A percentile compares a stretch with the other conserved stretches of the same genome.
Evolutionary conservation across 2,329 filamentous ascomycete genomes (phyloP).

Genomic region (Aspergillus fumigatus): DNA sequence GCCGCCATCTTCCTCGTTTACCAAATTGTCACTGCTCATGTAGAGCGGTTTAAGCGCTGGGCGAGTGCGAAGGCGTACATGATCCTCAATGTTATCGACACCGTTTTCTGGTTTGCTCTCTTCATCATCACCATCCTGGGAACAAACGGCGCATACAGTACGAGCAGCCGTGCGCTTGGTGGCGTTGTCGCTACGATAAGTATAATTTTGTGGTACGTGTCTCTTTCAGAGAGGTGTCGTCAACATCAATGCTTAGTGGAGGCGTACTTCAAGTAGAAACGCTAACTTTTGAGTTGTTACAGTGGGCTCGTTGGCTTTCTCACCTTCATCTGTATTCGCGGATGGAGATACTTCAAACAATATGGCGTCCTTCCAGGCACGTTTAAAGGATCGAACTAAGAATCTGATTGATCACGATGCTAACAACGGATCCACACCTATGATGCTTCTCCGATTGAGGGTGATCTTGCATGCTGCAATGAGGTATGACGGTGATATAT

Average conservation of each 20-base stretch:
- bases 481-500: not conserved
- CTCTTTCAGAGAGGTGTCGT: too few species aligned
- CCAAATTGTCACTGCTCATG: conserved; percentile 15
- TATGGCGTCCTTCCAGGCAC: conserved; percentile 6
- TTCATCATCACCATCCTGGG: conserved; percentile 21
- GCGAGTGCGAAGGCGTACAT: conserved; percentile 18
- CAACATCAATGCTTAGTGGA: not conserved
- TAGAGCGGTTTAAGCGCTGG: conserved; percentile 17
- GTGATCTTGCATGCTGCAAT: not conserved
- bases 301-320: conserved; percentile 10
- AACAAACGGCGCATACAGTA: conserved; percentile 4
- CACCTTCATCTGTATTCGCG: conserved; percentile 12
- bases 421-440: not conserved
- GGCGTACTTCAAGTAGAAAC: not conserved
- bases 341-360: conserved; percentile 9
- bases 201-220: conserved; percentile 13
- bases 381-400: not conserved
- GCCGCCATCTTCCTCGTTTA: conserved; percentile 21
- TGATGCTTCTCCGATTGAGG: not conserved
- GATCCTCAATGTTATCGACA: conserved; percentile 20
- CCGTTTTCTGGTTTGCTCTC: conserved; percentile 21
- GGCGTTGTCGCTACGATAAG: conserved; percentile 13
- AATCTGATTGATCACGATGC: not conserved
- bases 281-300: not conserved
- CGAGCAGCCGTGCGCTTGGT: conserved; percentile 16